A percentile compares a stretch with the other conserved stretches of the same genome.
Conservation (phyloP, 2,329 filamentous ascomycete species). For the Ampelomyces quisqualis region DNA sequence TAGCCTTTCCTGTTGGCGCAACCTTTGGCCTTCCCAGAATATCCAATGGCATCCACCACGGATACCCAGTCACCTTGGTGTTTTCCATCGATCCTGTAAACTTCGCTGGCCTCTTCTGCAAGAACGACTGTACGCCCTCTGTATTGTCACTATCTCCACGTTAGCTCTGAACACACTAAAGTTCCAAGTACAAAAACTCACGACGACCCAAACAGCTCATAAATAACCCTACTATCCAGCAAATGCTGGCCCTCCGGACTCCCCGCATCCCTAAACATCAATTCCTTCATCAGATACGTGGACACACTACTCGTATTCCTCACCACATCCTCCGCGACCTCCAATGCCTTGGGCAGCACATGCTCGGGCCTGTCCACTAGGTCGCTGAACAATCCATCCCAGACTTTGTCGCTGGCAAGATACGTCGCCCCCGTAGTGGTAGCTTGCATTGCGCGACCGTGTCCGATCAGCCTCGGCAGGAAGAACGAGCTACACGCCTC, state of each 20-base stretch:
- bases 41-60: slow-evolving; percentile 66
- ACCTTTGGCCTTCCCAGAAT: slow-evolving; percentile 45
- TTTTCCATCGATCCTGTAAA: slow-evolving; percentile 63
- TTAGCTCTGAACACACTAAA: slow-evolving; percentile 5
- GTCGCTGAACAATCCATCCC: slow-evolving; percentile 66
- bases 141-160: slow-evolving; percentile 57
- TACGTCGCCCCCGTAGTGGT: slow-evolving; percentile 68
- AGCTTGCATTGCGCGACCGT: slow-evolving; percentile 63
- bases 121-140: slow-evolving; percentile 68
- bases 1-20: slow-evolving; percentile 29
- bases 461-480: slow-evolving; percentile 68
- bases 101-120: slow-evolving; percentile 65
- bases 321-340: slow-evolving; percentile 66
- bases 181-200: slow-evolving; percentile 28
- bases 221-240: slow-evolving; percentile 66
- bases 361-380: slow-evolving; percentile 58
- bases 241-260: slow-evolving; percentile 70
- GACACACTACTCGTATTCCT: slow-evolving; percentile 65
- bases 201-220: slow-evolving; percentile 58
- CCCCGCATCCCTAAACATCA: slow-evolving; percentile 63
- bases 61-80: slow-evolving; percentile 61
- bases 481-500: slow-evolving; percentile 73
- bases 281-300: slow-evolving; percentile 66
- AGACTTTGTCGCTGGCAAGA: slow-evolving; percentile 50
- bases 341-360: slow-evolving; percentile 65